Evolutionary conservation across 345 rosid species (phyloP), one percentile per base, ranked within the genome.

Genomic region (Eucalyptus paniculata): DNA sequence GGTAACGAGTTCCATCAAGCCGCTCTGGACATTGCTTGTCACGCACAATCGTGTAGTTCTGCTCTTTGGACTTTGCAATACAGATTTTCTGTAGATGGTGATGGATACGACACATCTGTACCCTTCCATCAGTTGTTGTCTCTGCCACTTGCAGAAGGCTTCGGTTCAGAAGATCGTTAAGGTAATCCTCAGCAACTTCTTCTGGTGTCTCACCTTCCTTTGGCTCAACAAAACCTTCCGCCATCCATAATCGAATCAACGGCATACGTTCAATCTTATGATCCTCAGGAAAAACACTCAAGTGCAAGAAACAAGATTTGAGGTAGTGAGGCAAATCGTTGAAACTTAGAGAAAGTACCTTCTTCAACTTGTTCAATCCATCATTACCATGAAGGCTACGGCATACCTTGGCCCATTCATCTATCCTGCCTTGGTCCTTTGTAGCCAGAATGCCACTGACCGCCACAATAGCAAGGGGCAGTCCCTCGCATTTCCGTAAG

Each of bases 381-480:
- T 19, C 40, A 51, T 90, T 91, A 47, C n/a, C 87, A 23, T 88
- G 62, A 14, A 92, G 88, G 56, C 90, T 89, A 17, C 88, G 56
- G 10, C 80, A 18, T 30, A 91, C 88, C 11, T 65, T 54, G 30
- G 90, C 87, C 92, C 92, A 92, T 88, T 91, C 92, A 16, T 89
- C 89, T 58, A 87, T 69, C 11, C 53, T 87, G 19, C 44, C 28
- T 67, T 19, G 77, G 65, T 50, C 88, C 88, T 91, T 89, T 5
- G 88, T 47, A 40, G 93, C 92, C 88, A 92, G 67, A 62, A 90
- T 77, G 49, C 91, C 91, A 87, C 93, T 87, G 40, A 92, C 88
- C 11, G 92, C 93, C 56, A 89, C 90, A 62, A 92, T 90, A 67
- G 94, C 90, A 50, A 92, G 91, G 28, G 94, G 91, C 83, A 92